Conservation (phyloP, 2,329 filamentous ascomycete genomes). For the Aspergillus proliferans region DNA sequence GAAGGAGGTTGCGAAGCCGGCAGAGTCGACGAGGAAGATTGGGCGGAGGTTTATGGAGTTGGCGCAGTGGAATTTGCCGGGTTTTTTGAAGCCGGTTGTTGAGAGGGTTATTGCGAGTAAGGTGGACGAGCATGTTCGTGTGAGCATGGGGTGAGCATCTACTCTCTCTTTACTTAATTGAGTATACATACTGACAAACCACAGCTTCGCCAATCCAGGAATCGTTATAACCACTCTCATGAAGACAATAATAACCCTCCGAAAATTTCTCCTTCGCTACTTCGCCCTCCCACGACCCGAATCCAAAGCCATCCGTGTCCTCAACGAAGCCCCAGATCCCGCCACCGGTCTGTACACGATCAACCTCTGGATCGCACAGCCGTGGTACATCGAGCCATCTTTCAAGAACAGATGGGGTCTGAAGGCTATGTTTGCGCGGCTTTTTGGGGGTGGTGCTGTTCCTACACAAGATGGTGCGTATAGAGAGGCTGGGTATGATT, state of each 20-base stretch:
- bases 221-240: background rate
- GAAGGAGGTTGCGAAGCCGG: conserved; percentile 1
- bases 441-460: conserved; percentile 8
- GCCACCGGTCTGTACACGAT: conserved; percentile 3
- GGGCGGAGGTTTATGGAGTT: background rate
- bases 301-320: conserved; percentile 1
- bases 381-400: conserved; percentile 19
- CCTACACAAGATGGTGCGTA: conserved; percentile 2
- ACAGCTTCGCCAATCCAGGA: background rate
- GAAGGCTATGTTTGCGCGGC: conserved; percentile 7
- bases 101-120: conserved; percentile 3
- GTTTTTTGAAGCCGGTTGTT: background rate
- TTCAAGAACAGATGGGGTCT: conserved; percentile 11
- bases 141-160: conserved; percentile 2
- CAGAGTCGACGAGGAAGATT: conserved; percentile 2
- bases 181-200: background rate
- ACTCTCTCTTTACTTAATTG: background rate
- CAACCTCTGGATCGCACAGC: conserved; percentile 9
- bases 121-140: conserved; percentile 3
- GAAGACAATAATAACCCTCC: background rate
- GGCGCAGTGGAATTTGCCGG: background rate
- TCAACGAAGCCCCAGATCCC: conserved; percentile 4
- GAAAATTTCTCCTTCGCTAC: conserved; percentile 4
- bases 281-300: conserved; percentile 5
- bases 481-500: conserved; percentile 7